Conservation (phyloP, 169 alveolate species). For the Cryptosporidium ubiquitum region DNA sequence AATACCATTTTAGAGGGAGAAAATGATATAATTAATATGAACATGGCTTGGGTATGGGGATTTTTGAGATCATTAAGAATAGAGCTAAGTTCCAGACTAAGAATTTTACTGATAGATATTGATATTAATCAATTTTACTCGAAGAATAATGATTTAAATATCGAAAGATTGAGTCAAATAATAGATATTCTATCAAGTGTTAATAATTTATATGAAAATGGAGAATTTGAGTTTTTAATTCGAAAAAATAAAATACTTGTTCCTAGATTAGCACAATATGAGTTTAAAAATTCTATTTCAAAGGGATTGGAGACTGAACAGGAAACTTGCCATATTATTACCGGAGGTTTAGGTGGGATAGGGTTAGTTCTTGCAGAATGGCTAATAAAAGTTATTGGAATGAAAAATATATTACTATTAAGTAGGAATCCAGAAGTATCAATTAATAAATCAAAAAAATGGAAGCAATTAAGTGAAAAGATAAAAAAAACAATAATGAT, state of each 20-base stretch:
- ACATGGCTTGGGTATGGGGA: constrained; percentile 69
- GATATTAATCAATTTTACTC: background rate
- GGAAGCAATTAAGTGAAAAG: constrained; percentile 2
- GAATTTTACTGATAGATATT: constrained; percentile 6
- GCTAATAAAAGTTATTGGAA: constrained; percentile 78
- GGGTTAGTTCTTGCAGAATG: constrained; percentile 79
- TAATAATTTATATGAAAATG: background rate
- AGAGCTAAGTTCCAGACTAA: constrained; percentile 17
- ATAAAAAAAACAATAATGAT: constrained; percentile 4
- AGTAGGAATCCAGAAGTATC: constrained; percentile 52
- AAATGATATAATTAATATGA: background rate
- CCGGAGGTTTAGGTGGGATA: constrained; percentile 81
- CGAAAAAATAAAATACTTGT: constrained; percentile 23
- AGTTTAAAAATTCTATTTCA: background rate
- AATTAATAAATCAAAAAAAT: constrained; percentile 24
- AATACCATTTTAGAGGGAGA: background rate
- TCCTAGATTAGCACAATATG: constrained; percentile 29
- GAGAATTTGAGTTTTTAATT: constrained; percentile 38
- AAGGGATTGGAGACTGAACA: background rate
- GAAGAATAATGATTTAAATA: background rate
- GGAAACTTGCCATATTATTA: constrained; percentile 70
- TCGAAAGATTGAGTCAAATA: background rate
- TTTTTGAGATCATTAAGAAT: constrained; percentile 51
- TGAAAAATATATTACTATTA: constrained; percentile 63
- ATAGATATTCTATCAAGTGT: background rate